Percentiles rank a stretch among this genome's conserved stretches.
Conservation (phyloP, 129 eudicot species). For the Scalesia atractyloides region DNA sequence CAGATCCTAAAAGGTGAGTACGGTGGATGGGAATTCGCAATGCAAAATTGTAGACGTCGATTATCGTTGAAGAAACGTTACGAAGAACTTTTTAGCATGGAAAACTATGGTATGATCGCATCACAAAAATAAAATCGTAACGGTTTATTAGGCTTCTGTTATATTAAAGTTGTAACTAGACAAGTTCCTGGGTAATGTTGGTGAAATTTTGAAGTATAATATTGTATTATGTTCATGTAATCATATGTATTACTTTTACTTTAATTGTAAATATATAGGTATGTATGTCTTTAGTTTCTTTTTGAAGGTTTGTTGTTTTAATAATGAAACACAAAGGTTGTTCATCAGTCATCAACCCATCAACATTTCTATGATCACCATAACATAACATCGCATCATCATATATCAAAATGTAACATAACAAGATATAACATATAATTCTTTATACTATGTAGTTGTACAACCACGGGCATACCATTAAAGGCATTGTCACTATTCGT, state of each 20-base stretch:
- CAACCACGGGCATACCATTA: too few species aligned
- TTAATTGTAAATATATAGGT: slow-evolving; percentile 16
- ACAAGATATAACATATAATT: too few species aligned
- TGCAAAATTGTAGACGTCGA: slow-evolving; percentile 51
- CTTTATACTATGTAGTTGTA: too few species aligned
- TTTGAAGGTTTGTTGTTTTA: slow-evolving; percentile 5
- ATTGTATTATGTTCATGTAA: slow-evolving; percentile 28
- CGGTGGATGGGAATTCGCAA: slow-evolving; percentile 60
- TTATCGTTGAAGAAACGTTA: slow-evolving; percentile 69
- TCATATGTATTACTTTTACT: slow-evolving; percentile 8
- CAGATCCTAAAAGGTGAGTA: slow-evolving; percentile 73
- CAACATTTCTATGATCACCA: background rate
- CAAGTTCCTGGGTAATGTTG: background rate
- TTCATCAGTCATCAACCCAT: background rate
- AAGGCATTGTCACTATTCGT: too few species aligned
- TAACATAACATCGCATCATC: too few species aligned
- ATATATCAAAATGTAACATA: too few species aligned
- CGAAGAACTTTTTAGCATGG: slow-evolving; percentile 62
- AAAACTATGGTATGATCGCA: slow-evolving; percentile 31
- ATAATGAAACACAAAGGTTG: slow-evolving; percentile 7
- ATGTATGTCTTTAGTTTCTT: background rate
- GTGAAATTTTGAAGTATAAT: slow-evolving; percentile 32
- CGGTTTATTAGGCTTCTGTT: slow-evolving; percentile 16
- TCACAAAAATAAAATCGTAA: slow-evolving; percentile 22
- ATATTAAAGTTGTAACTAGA: slow-evolving; percentile 16